Conservation (phyloP, 371 early-diverging fungal genomes). For the Syncephalastrum monosporum region DNA sequence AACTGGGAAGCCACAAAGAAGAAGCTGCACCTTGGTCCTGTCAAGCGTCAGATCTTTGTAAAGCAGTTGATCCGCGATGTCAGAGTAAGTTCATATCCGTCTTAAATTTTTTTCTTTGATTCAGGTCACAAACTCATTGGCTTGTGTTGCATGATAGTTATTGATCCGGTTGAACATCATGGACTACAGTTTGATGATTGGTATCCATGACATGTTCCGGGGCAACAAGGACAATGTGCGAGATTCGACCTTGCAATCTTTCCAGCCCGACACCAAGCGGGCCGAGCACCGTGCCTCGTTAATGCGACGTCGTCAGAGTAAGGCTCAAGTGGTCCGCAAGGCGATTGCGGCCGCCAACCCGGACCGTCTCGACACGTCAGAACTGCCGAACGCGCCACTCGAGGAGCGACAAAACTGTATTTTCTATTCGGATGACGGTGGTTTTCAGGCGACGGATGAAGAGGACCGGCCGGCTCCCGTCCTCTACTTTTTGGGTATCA, state of each 20-base stretch:
- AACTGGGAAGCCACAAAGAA: slow-evolving; percentile 77
- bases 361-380: slow-evolving; percentile 58
- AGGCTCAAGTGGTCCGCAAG: slow-evolving; percentile 67
- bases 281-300: slow-evolving; percentile 38
- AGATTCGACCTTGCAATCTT: slow-evolving; percentile 80
- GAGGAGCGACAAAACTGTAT: slow-evolving; percentile 65
- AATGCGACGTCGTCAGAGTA: slow-evolving; percentile 59
- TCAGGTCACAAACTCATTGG: slow-evolving; percentile 48
- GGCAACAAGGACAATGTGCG: slow-evolving; percentile 90
- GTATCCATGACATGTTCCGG: slow-evolving; percentile 82
- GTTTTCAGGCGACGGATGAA: slow-evolving; percentile 82
- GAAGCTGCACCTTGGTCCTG: slow-evolving; percentile 82
- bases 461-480: slow-evolving; percentile 56
- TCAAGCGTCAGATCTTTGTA: slow-evolving; percentile 77
- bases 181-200: slow-evolving; percentile 93
- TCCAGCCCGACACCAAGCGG: slow-evolving; percentile 54
- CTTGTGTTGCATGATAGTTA: slow-evolving; percentile 23
- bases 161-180: slow-evolving; percentile 79
- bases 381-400: slow-evolving; percentile 36
- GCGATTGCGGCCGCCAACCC: slow-evolving; percentile 76
- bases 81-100: slow-evolving; percentile 56
- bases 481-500: slow-evolving; percentile 94
- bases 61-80: slow-evolving; percentile 89
- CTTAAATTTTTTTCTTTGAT: too few species aligned
- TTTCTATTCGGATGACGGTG: slow-evolving; percentile 92